A percentile compares a stretch with the other conserved stretches of the same genome.
These are phyloP conservation scores for Pyrenophora graminea DNA, from an alignment of 2,329 filamentous ascomycete species.

Conservation along the genomic window DNA sequence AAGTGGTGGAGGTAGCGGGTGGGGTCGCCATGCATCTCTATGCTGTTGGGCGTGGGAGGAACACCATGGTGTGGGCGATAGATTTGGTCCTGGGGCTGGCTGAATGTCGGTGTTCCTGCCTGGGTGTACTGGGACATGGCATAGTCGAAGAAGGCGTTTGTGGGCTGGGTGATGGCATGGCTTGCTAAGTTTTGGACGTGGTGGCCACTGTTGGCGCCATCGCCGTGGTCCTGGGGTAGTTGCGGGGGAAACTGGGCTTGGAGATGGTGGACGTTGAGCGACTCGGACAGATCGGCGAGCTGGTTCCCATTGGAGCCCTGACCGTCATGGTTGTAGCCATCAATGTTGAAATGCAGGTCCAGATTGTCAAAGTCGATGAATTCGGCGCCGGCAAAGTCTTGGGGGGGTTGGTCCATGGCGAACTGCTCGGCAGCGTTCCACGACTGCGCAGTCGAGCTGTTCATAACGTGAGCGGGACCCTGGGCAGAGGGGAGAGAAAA, in stretches of 20 bases:
- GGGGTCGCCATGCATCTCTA: slow-evolving; percentile 70
- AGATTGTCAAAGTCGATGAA: slow-evolving; percentile 45
- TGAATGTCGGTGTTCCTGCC: slow-evolving; percentile 45
- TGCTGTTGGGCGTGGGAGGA: slow-evolving; percentile 79
- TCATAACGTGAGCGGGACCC: slow-evolving; percentile 34
- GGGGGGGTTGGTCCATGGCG: slow-evolving; percentile 47
- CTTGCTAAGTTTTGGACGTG: slow-evolving; percentile 18
- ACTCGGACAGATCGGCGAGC: slow-evolving; percentile 38
- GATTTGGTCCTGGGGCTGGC: slow-evolving; percentile 48
- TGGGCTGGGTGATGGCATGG: slow-evolving; percentile 28
- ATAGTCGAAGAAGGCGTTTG: slow-evolving; percentile 43
- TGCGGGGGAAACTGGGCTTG: slow-evolving; percentile 37
- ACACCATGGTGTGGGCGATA: slow-evolving; percentile 64
- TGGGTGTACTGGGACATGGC: slow-evolving; percentile 37
- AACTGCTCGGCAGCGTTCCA: slow-evolving; percentile 49
- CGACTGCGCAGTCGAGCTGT: slow-evolving; percentile 36
- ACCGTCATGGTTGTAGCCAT: slow-evolving; percentile 30
- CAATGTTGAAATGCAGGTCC: slow-evolving; percentile 38
- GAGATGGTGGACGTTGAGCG: slow-evolving; percentile 41
- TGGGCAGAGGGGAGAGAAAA: slow-evolving; percentile 13
- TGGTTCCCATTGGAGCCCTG: slow-evolving; percentile 29
- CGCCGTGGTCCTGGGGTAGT: slow-evolving; percentile 29
- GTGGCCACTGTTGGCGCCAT: slow-evolving; percentile 25
- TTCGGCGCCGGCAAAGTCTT: slow-evolving; percentile 52
- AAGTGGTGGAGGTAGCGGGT: slow-evolving; percentile 61